Percentiles rank a stretch among this genome's conserved stretches.
These are phyloP conservation scores for Teunomyces stri DNA, from an alignment of 805 yeast genomes.

Conservation along the genomic window DNA sequence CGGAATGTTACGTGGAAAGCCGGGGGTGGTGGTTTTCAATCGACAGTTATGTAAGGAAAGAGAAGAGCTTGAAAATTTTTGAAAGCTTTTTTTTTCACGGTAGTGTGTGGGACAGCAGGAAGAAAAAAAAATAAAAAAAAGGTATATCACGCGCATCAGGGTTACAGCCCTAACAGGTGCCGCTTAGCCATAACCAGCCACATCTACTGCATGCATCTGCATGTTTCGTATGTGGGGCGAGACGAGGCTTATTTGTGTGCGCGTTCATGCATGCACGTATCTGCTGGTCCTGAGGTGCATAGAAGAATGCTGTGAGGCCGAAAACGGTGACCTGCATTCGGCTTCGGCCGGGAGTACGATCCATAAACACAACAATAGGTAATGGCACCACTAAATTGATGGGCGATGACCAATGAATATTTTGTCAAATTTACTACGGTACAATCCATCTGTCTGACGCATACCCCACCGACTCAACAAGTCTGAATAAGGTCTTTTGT, in stretches of 20 bases:
- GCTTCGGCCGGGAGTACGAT: too few species aligned
- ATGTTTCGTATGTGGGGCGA: not conserved
- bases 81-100: conserved; percentile 3
- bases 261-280: too few species aligned
- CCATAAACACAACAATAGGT: too few species aligned
- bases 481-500: too few species aligned
- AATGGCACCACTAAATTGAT: too few species aligned
- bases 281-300: too few species aligned
- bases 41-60: conserved; percentile 37
- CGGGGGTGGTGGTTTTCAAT: conserved; percentile 68
- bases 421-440: too few species aligned
- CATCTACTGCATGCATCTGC: not conserved
- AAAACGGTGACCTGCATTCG: too few species aligned
- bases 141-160: not conserved
- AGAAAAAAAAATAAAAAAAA: not conserved
- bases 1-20: conserved; percentile 74
- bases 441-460: too few species aligned
- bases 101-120: not conserved
- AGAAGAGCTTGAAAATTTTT: conserved; percentile 6
- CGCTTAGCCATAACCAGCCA: not conserved
- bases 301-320: too few species aligned
- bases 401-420: too few species aligned
- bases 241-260: not conserved
- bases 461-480: too few species aligned
- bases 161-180: not conserved